phyloP scores from a whole-genome alignment of 345 rosid species.

The Jatropha curcas region DNA sequence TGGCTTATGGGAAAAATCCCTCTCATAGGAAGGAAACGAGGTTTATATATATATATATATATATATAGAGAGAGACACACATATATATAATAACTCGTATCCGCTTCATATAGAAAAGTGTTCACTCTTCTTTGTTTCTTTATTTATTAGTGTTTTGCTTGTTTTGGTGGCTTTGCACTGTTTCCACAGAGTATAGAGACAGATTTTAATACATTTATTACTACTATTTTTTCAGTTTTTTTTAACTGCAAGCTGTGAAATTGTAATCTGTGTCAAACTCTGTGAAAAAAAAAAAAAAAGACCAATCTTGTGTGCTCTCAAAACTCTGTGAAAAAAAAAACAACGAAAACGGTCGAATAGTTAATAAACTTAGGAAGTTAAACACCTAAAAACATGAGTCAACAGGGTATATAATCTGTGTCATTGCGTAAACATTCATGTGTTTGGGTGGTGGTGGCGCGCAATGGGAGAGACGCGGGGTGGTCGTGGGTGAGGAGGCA shows the following conservation, averaged over 20 bases:
- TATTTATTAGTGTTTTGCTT: constrained; percentile 1
- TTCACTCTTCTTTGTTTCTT: background rate
- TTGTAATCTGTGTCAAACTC: background rate
- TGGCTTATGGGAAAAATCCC: constrained; percentile 32
- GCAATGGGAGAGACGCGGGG: no score
- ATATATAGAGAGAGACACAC: background rate
- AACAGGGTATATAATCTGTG: no score
- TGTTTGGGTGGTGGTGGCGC: no score
- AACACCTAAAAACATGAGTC: no score
- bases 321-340: no score
- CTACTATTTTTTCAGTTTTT: background rate
- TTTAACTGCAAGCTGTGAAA: background rate
- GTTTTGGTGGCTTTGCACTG: constrained; percentile 14
- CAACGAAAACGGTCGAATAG: no score
- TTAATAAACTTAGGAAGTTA: no score
- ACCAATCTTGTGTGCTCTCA: no score
- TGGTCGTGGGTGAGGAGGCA: no score
- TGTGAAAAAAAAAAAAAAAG: no score
- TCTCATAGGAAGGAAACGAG: constrained; percentile 42
- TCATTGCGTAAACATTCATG: no score
- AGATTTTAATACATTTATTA: background rate
- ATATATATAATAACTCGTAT: background rate
- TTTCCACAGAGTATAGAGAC: background rate
- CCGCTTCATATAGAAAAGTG: background rate
- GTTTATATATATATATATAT: constrained; percentile 16